Percentiles rank a stretch among this genome's conserved stretches.
Evolutionary conservation across 2,329 filamentous ascomycete genomes (phyloP).

Genomic region (Cordyceps farinosa): DNA sequence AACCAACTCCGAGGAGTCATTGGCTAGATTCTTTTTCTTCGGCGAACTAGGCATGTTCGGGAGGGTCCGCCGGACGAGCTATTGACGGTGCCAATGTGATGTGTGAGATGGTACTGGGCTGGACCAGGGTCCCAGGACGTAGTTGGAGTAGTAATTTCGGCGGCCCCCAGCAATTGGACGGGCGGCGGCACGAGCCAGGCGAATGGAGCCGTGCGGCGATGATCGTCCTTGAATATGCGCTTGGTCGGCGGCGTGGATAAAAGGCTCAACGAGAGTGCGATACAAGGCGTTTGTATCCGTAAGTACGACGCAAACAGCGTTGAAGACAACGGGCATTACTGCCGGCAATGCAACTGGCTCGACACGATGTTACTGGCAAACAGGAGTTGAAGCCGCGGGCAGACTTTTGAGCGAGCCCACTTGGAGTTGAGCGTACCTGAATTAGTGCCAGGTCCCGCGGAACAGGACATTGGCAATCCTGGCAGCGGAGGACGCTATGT

Average conservation of each 20-base stretch:
- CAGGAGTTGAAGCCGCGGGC: not conserved
- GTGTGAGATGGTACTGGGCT: not conserved
- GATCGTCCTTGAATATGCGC: constrained; percentile 5
- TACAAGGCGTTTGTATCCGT: not conserved
- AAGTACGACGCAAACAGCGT: not conserved
- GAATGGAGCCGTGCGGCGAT: not conserved
- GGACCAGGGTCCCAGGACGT: not conserved
- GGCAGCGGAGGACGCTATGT: constrained; percentile 4
- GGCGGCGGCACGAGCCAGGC: constrained; percentile 9
- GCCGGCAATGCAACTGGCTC: not conserved
- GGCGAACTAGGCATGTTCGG: not conserved
- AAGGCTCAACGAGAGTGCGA: not conserved
- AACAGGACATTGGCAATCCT: not conserved
- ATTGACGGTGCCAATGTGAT: not conserved
- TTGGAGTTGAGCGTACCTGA: constrained; percentile 1
- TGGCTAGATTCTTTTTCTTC: not conserved
- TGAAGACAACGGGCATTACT: not conserved
- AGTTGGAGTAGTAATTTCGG: constrained; percentile 5
- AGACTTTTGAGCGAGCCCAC: not conserved
- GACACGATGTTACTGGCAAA: not conserved
- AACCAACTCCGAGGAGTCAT: not conserved
- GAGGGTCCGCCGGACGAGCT: not conserved
- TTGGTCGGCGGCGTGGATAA: not conserved
- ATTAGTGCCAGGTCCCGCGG: not conserved
- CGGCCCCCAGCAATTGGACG: not conserved